phyloP scores from a whole-genome alignment of 306 rosid genomes.

The Quillaja saponaria region DNA sequence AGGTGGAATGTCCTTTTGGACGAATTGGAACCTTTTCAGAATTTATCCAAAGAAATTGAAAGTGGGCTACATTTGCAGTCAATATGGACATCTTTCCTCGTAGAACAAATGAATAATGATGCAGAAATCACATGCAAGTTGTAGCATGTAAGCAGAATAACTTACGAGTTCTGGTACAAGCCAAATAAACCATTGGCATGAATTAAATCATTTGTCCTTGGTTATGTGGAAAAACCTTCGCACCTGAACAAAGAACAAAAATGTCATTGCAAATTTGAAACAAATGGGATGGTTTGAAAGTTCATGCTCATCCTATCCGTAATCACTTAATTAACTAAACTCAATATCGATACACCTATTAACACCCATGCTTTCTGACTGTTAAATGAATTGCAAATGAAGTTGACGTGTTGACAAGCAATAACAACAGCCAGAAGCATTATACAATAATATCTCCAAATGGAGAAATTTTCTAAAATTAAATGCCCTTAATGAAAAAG shows the following conservation, averaged over 20 bases:
- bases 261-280: conserved; percentile 15
- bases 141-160: conserved; percentile 20
- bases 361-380: neutral
- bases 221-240: conserved; percentile 98
- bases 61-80: neutral
- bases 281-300: too few relatives aligned
- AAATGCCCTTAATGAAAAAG: too few relatives aligned
- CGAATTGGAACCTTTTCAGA: too few relatives aligned
- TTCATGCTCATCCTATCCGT: too few relatives aligned
- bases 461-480: too few relatives aligned
- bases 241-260: conserved; percentile 64
- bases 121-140: conserved; percentile 1
- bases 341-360: neutral
- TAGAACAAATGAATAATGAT: neutral
- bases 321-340: too few relatives aligned
- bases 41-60: neutral
- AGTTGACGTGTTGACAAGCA: conserved; percentile 1
- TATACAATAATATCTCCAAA: neutral
- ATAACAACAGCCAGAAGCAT: too few relatives aligned
- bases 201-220: conserved; percentile 91
- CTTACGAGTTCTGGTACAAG: conserved; percentile 77
- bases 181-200: conserved; percentile 81
- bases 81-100: neutral
- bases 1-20: too few relatives aligned
- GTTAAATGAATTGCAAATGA: conserved; percentile 3